Evolutionary conservation across 129 eudicot species (phyloP).

Genomic region (Apium graveolens): DNA sequence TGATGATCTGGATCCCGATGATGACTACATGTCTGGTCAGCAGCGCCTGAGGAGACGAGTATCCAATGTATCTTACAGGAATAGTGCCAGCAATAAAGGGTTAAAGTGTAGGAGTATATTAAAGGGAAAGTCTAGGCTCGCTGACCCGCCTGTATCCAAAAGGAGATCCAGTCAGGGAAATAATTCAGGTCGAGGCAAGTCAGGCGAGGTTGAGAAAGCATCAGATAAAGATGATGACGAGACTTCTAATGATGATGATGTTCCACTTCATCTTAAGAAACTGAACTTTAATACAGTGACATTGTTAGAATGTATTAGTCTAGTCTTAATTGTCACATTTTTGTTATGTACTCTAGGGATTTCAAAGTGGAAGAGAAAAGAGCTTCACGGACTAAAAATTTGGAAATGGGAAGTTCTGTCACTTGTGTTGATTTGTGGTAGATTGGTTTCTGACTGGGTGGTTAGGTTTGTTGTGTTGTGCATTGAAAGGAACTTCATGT

Average conservation of each 20-base stretch:
- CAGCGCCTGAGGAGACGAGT: background rate
- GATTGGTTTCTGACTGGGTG: constrained; percentile 5
- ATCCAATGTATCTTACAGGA: background rate
- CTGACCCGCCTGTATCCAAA: background rate
- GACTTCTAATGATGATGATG: background rate
- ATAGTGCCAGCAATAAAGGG: background rate
- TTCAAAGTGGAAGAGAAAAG: background rate
- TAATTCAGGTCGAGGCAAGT: background rate
- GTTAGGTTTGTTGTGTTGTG: background rate
- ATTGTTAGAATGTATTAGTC: background rate
- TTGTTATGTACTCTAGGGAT: background rate
- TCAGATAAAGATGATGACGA: constrained; percentile 1
- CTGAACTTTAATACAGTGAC: background rate
- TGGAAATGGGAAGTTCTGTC: background rate
- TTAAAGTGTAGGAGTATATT: background rate
- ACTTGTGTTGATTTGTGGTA: background rate
- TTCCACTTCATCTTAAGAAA: background rate
- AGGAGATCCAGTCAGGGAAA: background rate
- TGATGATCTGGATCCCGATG: background rate
- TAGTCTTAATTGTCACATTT: background rate
- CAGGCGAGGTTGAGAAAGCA: background rate
- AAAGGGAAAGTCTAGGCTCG: background rate
- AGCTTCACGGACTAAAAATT: background rate
- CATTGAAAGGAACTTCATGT: background rate
- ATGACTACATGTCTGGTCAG: background rate